Base-by-base conservation (phyloP, 225 moss, liverwort and hornwort genomes). In the Anthoceros angustus region DNA sequence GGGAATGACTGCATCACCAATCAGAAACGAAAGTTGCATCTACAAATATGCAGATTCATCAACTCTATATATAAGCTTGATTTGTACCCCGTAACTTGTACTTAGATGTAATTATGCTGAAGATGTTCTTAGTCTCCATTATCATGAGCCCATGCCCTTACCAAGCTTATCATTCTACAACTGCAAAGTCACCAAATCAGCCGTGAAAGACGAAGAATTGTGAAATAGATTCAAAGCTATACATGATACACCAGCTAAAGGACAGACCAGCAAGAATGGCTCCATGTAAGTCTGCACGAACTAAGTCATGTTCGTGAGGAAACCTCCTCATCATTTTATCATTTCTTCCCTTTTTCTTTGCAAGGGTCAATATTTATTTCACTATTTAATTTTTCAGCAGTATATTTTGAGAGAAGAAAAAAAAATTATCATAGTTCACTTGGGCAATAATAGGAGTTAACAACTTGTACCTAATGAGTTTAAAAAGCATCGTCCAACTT, bases 251-350 rank as follows among this genome's bases (percentile, higher is more conserved):
- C 25, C 20, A 38, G 0, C n/a, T n/a, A 41, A 70, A 69, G 38
- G 42, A 65, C 76, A 25, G 18, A 84, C 80, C 93, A 63, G 78
- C 78, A 62, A 98, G 41, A 48, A 86, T 69, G 41, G 98, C 89
- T 25, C 92, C 90, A 32, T 98, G 98, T 71, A 89, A 78, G 68
- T 98, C 98, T n/a, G 92, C 98, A 40, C 81, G 66, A 9, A 98
- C 82, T 39, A 98, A 80, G n/a, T n/a, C n/a, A n/a, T n/a, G n/a
- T n/a, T n/a, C n/a, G n/a, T n/a, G n/a, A n/a, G n/a, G n/a, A n/a
- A n/a, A n/a, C n/a, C n/a, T n/a, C n/a, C n/a, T n/a, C n/a, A n/a
- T n/a, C n/a, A n/a, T n/a, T n/a, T n/a, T n/a, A n/a, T n/a, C n/a
- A n/a, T n/a, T n/a, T n/a, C n/a, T n/a, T n/a, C n/a, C n/a, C n/a